These are phyloP conservation scores for Phytophthora brassicae DNA, from an alignment of 352 stramenopile genomes.

Conservation along the genomic window DNA sequence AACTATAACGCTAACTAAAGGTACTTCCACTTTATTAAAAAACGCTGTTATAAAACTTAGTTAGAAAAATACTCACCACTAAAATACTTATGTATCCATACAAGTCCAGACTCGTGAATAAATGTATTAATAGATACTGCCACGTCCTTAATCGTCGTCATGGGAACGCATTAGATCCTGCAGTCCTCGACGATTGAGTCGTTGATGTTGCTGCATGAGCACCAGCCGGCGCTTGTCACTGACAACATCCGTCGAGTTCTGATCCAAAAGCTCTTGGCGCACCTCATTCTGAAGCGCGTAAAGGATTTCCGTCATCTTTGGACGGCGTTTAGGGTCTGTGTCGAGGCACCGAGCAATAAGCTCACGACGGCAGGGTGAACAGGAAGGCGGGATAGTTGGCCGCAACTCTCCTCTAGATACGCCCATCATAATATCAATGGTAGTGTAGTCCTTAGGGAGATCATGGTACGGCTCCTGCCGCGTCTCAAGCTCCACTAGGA, in stretches of 20 bases:
- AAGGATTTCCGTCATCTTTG: constrained; percentile 82
- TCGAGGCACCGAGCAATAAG: constrained; percentile 72
- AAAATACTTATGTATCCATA: too few relatives aligned
- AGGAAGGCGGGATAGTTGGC: constrained; percentile 66
- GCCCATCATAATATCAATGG: constrained; percentile 82
- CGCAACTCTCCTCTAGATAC: constrained; percentile 62
- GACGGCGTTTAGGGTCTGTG: constrained; percentile 52
- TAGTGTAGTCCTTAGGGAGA: constrained; percentile 53
- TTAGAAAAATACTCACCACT: too few relatives aligned
- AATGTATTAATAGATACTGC: too few relatives aligned
- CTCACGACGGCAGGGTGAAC: constrained; percentile 54
- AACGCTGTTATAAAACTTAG: too few relatives aligned
- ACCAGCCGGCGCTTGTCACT: constrained; percentile 66
- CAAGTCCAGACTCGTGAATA: too few relatives aligned
- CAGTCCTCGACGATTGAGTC: constrained; percentile 70
- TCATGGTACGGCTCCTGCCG: constrained; percentile 75
- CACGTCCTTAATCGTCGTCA: constrained; percentile 20
- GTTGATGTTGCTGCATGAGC: constrained; percentile 77
- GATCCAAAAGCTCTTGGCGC: constrained; percentile 70
- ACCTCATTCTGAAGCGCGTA: constrained; percentile 72
- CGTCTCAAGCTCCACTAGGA: constrained; percentile 83
- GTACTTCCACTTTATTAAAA: too few relatives aligned
- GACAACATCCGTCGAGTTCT: constrained; percentile 61
- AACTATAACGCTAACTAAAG: too few relatives aligned
- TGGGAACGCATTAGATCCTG: constrained; percentile 49